A percentile compares a stretch with the other conserved stretches of the same genome.
Conservation (phyloP, 129 eudicot species). For the Centaurea solstitialis region DNA sequence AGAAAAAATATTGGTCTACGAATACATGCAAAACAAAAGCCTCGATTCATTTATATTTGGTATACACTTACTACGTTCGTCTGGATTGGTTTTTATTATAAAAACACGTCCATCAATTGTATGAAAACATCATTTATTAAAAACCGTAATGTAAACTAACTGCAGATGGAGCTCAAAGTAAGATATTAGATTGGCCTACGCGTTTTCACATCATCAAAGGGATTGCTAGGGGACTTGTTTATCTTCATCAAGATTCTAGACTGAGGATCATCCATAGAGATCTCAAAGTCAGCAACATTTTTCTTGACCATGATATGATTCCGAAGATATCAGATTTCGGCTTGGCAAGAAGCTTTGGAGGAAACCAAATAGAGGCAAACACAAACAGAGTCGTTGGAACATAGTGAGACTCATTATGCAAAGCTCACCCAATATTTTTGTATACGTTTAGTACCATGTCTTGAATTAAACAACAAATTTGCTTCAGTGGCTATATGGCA, state of each 20-base stretch:
- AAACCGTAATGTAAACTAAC: not conserved
- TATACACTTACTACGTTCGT: not conserved
- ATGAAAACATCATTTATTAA: not conserved
- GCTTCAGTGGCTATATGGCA: not conserved
- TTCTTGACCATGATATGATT: constrained; percentile 25
- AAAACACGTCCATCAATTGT: not conserved
- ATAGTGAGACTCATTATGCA: constrained; percentile 20
- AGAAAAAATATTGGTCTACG: constrained; percentile 35
- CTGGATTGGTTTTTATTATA: too few species aligned
- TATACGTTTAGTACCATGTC: not conserved
- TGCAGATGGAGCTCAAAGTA: constrained; percentile 18
- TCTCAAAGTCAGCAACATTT: constrained; percentile 34
- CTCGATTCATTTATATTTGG: constrained; percentile 34
- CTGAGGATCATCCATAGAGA: constrained; percentile 10
- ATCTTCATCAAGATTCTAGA: constrained; percentile 39
- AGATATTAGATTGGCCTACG: constrained; percentile 24
- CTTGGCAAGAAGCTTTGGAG: constrained; percentile 32
- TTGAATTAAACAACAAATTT: not conserved
- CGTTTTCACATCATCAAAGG: constrained; percentile 35
- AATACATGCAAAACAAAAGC: constrained; percentile 45
- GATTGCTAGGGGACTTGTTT: constrained; percentile 36
- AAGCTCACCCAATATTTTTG: not conserved
- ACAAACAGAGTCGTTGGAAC: too few species aligned
- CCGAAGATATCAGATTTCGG: constrained; percentile 44
- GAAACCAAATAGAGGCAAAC: constrained; percentile 14